These are phyloP conservation scores for Nicotiana undulata DNA, from an alignment of 257 asterid species.

Conservation along the genomic window DNA sequence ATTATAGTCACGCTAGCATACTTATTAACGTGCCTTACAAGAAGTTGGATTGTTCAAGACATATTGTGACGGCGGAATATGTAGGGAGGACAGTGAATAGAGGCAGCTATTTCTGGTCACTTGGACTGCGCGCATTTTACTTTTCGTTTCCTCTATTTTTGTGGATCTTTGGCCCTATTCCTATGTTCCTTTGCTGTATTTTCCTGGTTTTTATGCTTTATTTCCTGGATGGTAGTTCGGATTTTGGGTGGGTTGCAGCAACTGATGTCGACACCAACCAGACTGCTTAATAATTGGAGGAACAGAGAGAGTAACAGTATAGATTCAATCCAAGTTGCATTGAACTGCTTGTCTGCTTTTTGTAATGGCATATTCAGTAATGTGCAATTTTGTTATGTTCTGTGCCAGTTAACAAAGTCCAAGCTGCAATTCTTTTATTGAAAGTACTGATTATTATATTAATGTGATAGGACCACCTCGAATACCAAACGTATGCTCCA, in stretches of 20 bases:
- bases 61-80: conserved; percentile 41
- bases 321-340: conserved; percentile 26
- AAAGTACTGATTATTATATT: no score
- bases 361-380: no score
- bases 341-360: background rate
- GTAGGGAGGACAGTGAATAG: conserved; percentile 55
- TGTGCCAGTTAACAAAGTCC: no score
- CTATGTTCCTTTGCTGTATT: conserved; percentile 59
- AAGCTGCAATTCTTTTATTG: no score
- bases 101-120: conserved; percentile 90
- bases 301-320: background rate
- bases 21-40: conserved; percentile 68
- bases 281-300: background rate
- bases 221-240: conserved; percentile 53
- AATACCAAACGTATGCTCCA: no score
- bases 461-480: no score
- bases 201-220: conserved; percentile 52
- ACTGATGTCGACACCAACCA: conserved; percentile 9
- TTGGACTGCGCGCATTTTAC: conserved; percentile 81
- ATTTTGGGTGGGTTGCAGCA: conserved; percentile 19
- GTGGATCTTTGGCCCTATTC: conserved; percentile 91
- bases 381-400: no score
- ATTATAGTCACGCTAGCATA: conserved; percentile 90
- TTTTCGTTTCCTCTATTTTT: conserved; percentile 74
- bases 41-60: background rate